Base-by-base conservation (phyloP, 495 filamentous ascomycete genomes). In the Astrothelium subdiscretum region DNA sequence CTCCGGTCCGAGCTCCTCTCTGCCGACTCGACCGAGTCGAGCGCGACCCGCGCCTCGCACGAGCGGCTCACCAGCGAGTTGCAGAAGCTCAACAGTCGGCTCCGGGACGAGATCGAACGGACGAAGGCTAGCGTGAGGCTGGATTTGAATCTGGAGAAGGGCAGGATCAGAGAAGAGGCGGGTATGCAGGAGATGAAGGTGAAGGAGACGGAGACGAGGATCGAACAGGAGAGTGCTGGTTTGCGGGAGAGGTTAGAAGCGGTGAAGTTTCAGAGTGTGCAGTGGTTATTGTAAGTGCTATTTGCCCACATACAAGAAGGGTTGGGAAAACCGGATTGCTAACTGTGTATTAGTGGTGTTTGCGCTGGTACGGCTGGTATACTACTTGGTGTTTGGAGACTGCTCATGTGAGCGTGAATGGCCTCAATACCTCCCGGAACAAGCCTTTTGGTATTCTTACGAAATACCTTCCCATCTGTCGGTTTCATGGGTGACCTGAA, bases 121-220 rank as follows among this genome's bases (percentile, higher is more conserved):
- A 96, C 95, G 13, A 91, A 97, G 75, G 92, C 91, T 0, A 89
- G 85, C 43, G 91, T 97, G 29, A 81, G 91, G 60, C 75, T 99
- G 35, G 94, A 99, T 71, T 73, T 99, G 60, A 99, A 97, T 74
- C 75, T 99, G 15, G 94, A 99, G 69, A 99, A 99, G 79, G 94
- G 94, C 2, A 79, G 94, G 54, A 97, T 99, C 65, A 83, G 95
- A 60, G 94, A 99, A 74, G 94, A 99, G 77, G 91, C 91, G 10
- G 95, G 95, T 68, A 87, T 89, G 66, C 94, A 97, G 78, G 94
- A 97, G 76, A 81, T 99, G 77, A 95, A 96, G 77, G 91, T 99
- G 66, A 96, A 96, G 78, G 94, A 99, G 80, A 97, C 95, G 20
- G 94, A 99, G 75, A 95, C 91, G 54, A 83, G 94, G 72, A 97